Percentiles rank a stretch among this genome's conserved stretches.
phyloP scores from a whole-genome alignment of 768 basidiomycete species.

The Suillus bovinus region DNA sequence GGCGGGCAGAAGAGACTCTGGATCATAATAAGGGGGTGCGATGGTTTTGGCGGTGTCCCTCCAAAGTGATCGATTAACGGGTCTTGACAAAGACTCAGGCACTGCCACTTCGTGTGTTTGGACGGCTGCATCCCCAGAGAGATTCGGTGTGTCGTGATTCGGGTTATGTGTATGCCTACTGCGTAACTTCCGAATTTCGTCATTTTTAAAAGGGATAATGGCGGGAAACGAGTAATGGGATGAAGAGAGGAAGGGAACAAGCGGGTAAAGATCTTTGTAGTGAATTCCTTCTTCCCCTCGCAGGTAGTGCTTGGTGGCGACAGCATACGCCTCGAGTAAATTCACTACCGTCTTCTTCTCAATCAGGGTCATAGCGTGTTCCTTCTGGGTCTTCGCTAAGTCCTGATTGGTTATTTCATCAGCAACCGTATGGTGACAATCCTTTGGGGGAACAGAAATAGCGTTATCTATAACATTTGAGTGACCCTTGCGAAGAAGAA shows the following conservation, averaged over 20 bases:
- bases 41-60: not conserved
- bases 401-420: constrained; percentile 18
- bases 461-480: constrained; percentile 19
- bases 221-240: constrained; percentile 50
- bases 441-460: constrained; percentile 17
- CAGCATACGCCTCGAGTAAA: constrained; percentile 62
- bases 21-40: not conserved
- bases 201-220: constrained; percentile 37
- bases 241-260: constrained; percentile 71
- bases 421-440: constrained; percentile 9
- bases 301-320: constrained; percentile 69
- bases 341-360: constrained; percentile 74
- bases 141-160: no score
- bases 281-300: constrained; percentile 48
- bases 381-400: constrained; percentile 25
- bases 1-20: not conserved
- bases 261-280: constrained; percentile 56
- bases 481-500: not conserved
- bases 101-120: not conserved
- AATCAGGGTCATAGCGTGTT: constrained; percentile 48
- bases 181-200: not conserved
- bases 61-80: no score
- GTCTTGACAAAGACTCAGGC: not conserved
- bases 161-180: no score
- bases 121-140: no score